Evolutionary conservation across 2,329 filamentous ascomycete genomes (phyloP).

Genomic region (Aureobasidium melanogenum): DNA sequence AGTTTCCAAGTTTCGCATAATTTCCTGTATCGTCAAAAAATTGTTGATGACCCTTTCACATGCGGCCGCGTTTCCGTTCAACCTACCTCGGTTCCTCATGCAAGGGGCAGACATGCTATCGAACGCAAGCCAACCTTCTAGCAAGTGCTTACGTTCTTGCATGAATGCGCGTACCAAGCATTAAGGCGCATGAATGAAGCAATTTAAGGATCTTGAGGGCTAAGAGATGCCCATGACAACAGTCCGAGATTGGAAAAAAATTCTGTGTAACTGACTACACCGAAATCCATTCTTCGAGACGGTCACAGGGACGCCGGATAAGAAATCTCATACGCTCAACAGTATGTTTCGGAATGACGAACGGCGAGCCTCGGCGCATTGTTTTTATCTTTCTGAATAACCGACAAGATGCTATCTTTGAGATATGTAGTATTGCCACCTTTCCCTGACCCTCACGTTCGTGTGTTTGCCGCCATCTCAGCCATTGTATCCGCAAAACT

Average conservation of each 20-base stretch:
- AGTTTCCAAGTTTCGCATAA: background rate
- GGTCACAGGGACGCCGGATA: background rate
- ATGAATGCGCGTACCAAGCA: background rate
- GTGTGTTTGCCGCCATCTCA: background rate
- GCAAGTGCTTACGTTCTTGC: background rate
- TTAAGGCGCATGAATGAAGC: background rate
- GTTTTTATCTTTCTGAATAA: background rate
- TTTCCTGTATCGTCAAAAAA: background rate
- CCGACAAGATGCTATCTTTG: background rate
- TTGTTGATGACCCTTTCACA: background rate
- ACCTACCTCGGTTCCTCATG: slow-evolving; percentile 6
- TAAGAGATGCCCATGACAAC: background rate
- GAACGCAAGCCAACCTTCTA: background rate
- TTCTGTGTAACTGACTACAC: background rate
- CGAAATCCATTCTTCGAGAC: background rate
- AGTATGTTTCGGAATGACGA: background rate
- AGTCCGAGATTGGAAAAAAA: background rate
- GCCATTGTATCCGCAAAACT: background rate
- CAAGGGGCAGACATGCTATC: background rate
- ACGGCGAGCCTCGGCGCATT: slow-evolving; percentile 1
- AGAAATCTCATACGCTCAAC: background rate
- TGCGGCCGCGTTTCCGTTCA: background rate
- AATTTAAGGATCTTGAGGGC: background rate
- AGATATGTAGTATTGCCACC: background rate
- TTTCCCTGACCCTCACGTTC: background rate